These are phyloP conservation scores for Globisporangium spinosum DNA, from an alignment of 352 stramenopile genomes.

Conservation along the genomic window DNA sequence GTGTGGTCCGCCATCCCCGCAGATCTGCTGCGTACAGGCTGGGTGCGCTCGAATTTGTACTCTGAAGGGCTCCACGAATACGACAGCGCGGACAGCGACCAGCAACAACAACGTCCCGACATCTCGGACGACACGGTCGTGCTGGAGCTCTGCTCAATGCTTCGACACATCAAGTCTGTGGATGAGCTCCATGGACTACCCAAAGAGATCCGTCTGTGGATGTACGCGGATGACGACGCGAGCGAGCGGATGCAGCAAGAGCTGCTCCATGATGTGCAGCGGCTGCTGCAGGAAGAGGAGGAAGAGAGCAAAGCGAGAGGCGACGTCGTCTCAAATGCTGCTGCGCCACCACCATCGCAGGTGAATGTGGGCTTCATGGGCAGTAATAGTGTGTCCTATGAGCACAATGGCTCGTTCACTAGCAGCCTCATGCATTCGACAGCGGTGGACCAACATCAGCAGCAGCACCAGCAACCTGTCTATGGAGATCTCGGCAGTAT, in stretches of 20 bases:
- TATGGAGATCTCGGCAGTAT: conserved; percentile 3
- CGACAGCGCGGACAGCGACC: background rate
- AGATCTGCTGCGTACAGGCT: conserved; percentile 25
- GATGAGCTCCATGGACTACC: conserved; percentile 30
- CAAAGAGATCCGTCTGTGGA: conserved; percentile 41
- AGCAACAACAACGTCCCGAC: conserved; percentile 6
- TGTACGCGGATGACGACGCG: conserved; percentile 38
- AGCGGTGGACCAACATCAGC: background rate
- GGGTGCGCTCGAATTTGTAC: conserved; percentile 31
- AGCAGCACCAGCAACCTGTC: background rate
- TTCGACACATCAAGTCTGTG: conserved; percentile 25
- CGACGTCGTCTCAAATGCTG: background rate
- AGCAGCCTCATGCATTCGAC: conserved; percentile 4
- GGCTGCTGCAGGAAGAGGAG: conserved; percentile 40
- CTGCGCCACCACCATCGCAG: background rate
- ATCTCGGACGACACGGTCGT: conserved; percentile 37
- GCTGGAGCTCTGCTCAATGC: conserved; percentile 34
- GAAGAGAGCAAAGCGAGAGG: conserved; percentile 10
- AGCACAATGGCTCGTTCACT: conserved; percentile 1
- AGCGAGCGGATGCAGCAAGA: conserved; percentile 54
- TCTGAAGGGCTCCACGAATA: background rate
- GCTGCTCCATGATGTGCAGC: conserved; percentile 39
- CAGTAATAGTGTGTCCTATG: background rate
- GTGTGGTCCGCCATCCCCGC: conserved; percentile 30
- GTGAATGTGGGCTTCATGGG: background rate